Evolutionary conservation across 148 eudicot species (phyloP).

Genomic region (Hydrangea macrophylla): DNA sequence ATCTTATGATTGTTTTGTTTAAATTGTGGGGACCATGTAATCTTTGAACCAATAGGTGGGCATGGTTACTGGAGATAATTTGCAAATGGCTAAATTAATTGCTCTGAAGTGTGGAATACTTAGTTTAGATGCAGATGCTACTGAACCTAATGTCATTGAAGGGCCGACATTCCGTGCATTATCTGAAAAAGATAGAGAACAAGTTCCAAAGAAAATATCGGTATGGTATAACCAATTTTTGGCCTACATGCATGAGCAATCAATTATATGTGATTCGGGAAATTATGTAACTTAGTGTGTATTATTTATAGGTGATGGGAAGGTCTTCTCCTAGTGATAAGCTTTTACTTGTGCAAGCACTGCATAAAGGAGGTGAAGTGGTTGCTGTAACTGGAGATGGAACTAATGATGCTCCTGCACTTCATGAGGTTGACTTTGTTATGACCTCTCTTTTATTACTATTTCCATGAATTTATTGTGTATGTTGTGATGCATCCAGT

Average conservation of each 20-base stretch:
- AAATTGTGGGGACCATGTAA: constrained; percentile 1
- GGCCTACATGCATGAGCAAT: neutral
- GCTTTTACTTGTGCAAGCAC: constrained; percentile 82
- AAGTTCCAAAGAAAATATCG: constrained; percentile 50
- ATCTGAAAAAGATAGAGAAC: constrained; percentile 72
- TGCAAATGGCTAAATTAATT: constrained; percentile 93
- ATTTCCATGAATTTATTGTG: neutral
- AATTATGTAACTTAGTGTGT: constrained; percentile 5
- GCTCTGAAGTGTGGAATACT: constrained; percentile 91
- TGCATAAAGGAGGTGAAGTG: constrained; percentile 74
- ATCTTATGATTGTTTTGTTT: neutral
- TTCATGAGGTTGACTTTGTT: constrained; percentile 68
- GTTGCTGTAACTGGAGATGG: constrained; percentile 99
- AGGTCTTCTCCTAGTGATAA: constrained; percentile 94
- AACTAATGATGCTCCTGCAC: constrained; percentile 96
- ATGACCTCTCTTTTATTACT: neutral
- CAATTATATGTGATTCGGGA: no score
- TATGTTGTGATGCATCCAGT: neutral
- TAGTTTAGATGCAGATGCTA: constrained; percentile 43
- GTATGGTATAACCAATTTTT: constrained; percentile 46
- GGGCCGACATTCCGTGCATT: constrained; percentile 70
- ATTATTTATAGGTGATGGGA: constrained; percentile 76
- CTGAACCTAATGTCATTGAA: constrained; percentile 61
- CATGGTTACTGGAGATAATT: constrained; percentile 94
- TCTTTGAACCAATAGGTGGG: constrained; percentile 54